phyloP scores from a whole-genome alignment of 2,329 filamentous ascomycete species.

The Penicillium sp. region DNA sequence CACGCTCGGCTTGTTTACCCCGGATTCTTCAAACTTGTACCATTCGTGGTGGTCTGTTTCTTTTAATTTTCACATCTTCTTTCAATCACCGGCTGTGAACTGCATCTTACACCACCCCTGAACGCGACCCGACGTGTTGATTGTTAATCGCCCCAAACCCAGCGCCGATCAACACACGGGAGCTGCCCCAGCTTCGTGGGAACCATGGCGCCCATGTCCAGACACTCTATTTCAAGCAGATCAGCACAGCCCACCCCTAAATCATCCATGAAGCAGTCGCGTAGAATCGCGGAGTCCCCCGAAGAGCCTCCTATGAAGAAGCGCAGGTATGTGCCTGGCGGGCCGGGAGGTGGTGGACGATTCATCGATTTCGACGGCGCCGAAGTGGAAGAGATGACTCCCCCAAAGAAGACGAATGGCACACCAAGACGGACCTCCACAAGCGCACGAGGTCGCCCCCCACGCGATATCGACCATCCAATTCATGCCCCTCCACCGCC shows the following conservation, averaged over 20 bases:
- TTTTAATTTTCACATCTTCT: neutral
- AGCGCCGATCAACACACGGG: slow-evolving; percentile 14
- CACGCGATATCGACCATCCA: slow-evolving; percentile 44
- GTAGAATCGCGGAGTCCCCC: slow-evolving; percentile 28
- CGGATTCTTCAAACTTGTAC: neutral
- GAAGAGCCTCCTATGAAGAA: slow-evolving; percentile 68
- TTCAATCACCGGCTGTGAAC: neutral
- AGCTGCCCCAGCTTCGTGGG: slow-evolving; percentile 7
- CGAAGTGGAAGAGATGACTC: slow-evolving; percentile 15
- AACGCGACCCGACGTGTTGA: slow-evolving; percentile 21
- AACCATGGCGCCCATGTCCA: slow-evolving; percentile 35
- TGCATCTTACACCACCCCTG: slow-evolving; percentile 5
- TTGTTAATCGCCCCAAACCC: slow-evolving; percentile 16
- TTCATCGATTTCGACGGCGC: slow-evolving; percentile 72
- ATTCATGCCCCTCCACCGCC: slow-evolving; percentile 29
- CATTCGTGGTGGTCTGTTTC: neutral
- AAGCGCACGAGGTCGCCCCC: slow-evolving; percentile 55
- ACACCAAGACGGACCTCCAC: slow-evolving; percentile 46
- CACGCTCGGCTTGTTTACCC: neutral
- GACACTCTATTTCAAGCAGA: slow-evolving; percentile 27
- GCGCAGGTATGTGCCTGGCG: slow-evolving; percentile 79
- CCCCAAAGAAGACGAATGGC: slow-evolving; percentile 17
- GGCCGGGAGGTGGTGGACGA: slow-evolving; percentile 79
- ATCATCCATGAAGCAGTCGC: slow-evolving; percentile 32
- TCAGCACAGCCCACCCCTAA: slow-evolving; percentile 32